Percentiles rank a stretch among this genome's conserved stretches.
Conservation (phyloP, 2,329 filamentous ascomycete species). For the Cercospora citrullina region DNA sequence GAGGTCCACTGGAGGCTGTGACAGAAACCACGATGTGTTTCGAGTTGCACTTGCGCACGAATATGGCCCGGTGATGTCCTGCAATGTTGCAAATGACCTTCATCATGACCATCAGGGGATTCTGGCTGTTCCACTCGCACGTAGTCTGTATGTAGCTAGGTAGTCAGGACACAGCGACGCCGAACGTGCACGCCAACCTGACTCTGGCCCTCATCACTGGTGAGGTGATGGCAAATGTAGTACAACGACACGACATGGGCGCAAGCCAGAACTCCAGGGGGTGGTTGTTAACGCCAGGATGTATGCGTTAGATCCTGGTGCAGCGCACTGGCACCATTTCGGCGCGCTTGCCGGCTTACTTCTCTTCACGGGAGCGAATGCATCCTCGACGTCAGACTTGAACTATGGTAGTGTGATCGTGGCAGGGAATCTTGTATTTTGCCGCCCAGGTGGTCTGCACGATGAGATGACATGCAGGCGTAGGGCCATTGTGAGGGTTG, state of each 20-base stretch:
- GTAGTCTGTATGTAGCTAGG: background rate
- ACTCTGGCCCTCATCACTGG: background rate
- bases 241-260: background rate
- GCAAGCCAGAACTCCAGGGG: background rate
- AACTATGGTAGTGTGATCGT: background rate
- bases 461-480: background rate
- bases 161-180: background rate
- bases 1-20: background rate
- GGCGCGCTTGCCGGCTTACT: background rate
- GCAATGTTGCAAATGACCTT: background rate
- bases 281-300: background rate
- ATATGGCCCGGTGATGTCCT: background rate
- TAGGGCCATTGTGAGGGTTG: background rate
- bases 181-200: background rate
- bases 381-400: background rate
- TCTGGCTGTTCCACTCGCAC: background rate
- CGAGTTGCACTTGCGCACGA: background rate
- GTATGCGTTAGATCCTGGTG: background rate
- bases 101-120: background rate
- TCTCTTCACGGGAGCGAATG: background rate
- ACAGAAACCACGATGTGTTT: background rate
- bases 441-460: constrained; percentile 1
- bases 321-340: constrained; percentile 3
- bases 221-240: background rate
- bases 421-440: constrained; percentile 1